A percentile compares a stretch with the other conserved stretches of the same genome.
phyloP scores from a whole-genome alignment of 345 rosid species.

The Heritiera fomes region DNA sequence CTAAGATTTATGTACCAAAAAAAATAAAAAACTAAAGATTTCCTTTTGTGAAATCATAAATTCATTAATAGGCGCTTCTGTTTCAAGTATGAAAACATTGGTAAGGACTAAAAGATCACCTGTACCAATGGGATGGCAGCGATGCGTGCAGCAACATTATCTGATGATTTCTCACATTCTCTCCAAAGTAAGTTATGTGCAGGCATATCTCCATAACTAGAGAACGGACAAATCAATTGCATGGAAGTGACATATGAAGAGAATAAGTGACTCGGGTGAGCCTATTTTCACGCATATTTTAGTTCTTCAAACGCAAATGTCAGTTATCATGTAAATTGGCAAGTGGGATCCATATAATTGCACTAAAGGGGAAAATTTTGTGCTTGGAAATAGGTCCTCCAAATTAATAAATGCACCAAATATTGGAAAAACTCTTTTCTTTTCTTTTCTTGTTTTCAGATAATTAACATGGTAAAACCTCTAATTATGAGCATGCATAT shows the following conservation, averaged over 20 bases:
- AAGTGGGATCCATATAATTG: not conserved
- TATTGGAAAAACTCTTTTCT: not conserved
- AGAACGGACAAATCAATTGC: slow-evolving; percentile 9
- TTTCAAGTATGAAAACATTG: not conserved
- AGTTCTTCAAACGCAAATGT: not conserved
- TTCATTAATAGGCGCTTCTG: not conserved
- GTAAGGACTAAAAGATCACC: slow-evolving; percentile 34
- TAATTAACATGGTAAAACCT: not conserved
- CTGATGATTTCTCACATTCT: slow-evolving; percentile 79
- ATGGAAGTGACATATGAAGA: not conserved
- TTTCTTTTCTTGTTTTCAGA: not conserved
- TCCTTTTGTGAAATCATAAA: not conserved
- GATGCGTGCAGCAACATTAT: slow-evolving; percentile 82
- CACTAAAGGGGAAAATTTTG: not conserved
- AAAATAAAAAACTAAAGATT: not conserved
- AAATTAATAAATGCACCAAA: slow-evolving; percentile 1
- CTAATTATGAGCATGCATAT: not conserved
- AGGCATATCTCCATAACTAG: slow-evolving; percentile 91
- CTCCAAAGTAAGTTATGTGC: slow-evolving; percentile 92
- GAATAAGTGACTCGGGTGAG: not conserved
- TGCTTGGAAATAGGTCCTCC: not conserved
- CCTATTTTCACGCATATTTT: not conserved
- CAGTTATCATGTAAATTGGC: not conserved
- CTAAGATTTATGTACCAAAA: too few relatives aligned
- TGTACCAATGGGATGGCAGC: slow-evolving; percentile 77